Conservation (phyloP, 1,284 basidiomycete species). For the Ustilago esculenta region DNA sequence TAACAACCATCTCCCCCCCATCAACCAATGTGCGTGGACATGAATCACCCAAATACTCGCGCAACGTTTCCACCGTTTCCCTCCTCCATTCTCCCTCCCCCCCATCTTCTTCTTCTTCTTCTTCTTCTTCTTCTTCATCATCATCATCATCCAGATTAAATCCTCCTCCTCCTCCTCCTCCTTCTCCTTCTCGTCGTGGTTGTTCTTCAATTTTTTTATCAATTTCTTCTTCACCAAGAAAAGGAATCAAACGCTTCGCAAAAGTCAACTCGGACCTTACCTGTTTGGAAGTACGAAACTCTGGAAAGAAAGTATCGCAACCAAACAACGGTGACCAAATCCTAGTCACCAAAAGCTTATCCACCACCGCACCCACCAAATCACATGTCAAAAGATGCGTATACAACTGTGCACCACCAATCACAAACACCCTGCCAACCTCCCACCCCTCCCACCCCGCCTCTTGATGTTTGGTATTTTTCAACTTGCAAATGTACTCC, state of each 20-base stretch:
- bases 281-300: conserved; percentile 71
- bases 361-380: conserved; percentile 16
- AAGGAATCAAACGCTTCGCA: conserved; percentile 17
- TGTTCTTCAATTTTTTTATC: too few relatives aligned
- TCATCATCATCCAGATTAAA: too few relatives aligned
- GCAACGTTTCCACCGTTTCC: too few relatives aligned
- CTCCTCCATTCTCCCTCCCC: too few relatives aligned
- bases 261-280: conserved; percentile 19
- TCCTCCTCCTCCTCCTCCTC: too few relatives aligned
- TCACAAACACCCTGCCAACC: conserved; percentile 75
- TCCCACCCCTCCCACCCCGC: too few relatives aligned
- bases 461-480: too few relatives aligned
- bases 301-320: conserved; percentile 87
- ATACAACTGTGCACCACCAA: conserved; percentile 90
- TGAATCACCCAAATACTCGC: conserved; percentile 23
- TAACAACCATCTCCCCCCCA: conserved; percentile 19
- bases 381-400: conserved; percentile 69
- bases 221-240: too few relatives aligned
- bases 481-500: conserved; percentile 3
- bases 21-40: conserved; percentile 13
- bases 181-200: too few relatives aligned
- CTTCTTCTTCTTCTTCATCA: too few relatives aligned
- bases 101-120: too few relatives aligned
- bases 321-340: conserved; percentile 79
- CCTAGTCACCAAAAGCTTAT: conserved; percentile 78